These are phyloP conservation scores for Citrus glauca DNA, from an alignment of 345 rosid genomes.

Conservation along the genomic window DNA sequence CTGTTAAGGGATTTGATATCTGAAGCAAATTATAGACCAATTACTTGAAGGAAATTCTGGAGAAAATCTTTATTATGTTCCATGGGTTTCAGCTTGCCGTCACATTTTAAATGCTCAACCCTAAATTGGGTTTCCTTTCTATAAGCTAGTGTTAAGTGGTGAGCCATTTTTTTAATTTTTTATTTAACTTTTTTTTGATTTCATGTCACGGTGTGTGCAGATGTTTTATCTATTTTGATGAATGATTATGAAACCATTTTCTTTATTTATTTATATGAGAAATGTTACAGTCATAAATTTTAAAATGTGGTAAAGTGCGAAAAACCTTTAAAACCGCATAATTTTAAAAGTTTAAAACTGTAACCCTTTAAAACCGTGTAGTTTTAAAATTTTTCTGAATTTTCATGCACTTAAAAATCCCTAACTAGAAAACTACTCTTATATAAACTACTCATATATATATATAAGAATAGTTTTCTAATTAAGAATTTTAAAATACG, in stretches of 20 bases:
- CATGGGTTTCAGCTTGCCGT: neutral
- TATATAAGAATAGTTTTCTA: too few relatives aligned
- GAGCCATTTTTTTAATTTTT: too few relatives aligned
- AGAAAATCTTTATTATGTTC: neutral
- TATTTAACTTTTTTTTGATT: neutral
- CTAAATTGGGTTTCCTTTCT: neutral
- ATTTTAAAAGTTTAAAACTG: too few relatives aligned
- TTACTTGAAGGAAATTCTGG: neutral
- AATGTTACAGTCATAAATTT: too few relatives aligned
- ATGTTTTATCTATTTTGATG: neutral
- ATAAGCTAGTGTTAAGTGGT: neutral
- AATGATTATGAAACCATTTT: neutral
- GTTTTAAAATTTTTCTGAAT: accelerated
- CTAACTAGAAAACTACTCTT: accelerated
- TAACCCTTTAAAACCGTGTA: too few relatives aligned
- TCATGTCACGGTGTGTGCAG: neutral
- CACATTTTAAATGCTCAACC: constrained; percentile 6
- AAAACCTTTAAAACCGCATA: too few relatives aligned
- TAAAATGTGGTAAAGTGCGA: accelerated
- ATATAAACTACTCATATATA: too few relatives aligned
- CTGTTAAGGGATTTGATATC: neutral
- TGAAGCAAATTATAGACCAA: neutral
- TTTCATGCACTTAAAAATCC: accelerated
- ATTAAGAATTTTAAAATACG: too few relatives aligned
- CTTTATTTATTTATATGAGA: too few relatives aligned